Evolutionary conservation across 202 grass and related monocot species (phyloP), one percentile per base, ranked within the genome.

Genomic region (Musa balbisiana): DNA sequence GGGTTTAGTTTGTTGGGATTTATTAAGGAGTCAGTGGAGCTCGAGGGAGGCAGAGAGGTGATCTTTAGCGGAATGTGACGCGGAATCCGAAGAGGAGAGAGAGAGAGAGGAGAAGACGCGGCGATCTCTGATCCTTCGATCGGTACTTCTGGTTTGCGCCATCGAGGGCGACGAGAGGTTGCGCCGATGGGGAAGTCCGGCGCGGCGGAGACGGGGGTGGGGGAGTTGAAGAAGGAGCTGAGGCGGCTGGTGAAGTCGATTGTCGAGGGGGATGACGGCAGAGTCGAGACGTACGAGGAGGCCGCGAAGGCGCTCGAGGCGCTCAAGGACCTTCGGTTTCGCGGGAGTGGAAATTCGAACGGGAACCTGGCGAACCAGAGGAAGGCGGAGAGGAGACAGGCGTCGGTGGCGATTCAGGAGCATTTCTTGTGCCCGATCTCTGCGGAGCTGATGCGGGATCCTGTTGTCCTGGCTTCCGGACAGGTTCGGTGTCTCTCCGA

Each of bases 391-490:
- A 19, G 5, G 8, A 29, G 24, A 24, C 20, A n/a, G 13, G 74
- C 24, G 52, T 26, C 54, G 73, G 55, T 71, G 20, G 67, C 65
- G 11, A 72, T 89, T 22, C 92, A 88, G 49, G 82, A 78, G 78
- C 84, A 82, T 52, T 91, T 91, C 80, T 63, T 91, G 33, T 96
- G 92, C 76, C 88, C 92, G 20, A 88, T 91, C 19, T 96, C 92
- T 23, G 85, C 84, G n/a, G 88, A 96, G 49, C 82, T 96, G 63
- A 96, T 96, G 92, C 72, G 75, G 82, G 92, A 96, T 76, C 92
- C 92, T 64, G 88, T 96, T 73, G 80, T 96, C 27, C 80, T 91
- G 74, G 81, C 84, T 3, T 91, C 92, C 58, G 92, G 92, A 0
- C 84, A 96, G 92, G 92, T 96, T 21, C 68, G 49, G 2, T n/a